A percentile compares a stretch with the other conserved stretches of the same genome.
Conservation (phyloP, 169 alveolate genomes). For the Miamiensis avidus region DNA sequence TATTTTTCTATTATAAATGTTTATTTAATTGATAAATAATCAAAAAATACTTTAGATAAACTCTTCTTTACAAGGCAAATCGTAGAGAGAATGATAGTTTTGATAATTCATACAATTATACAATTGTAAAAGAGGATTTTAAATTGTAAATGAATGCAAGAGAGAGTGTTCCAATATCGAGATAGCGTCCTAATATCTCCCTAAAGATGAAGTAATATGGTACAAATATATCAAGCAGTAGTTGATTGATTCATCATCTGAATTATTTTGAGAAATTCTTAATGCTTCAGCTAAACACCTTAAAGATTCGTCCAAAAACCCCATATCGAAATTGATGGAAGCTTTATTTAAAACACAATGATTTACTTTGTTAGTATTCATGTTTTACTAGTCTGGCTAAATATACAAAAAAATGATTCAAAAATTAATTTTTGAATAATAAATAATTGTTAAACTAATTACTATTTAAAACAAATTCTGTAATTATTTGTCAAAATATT, state of each 20-base stretch:
- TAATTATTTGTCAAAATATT: conserved; percentile 24
- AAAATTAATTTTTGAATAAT: background rate
- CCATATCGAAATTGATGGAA: conserved; percentile 18
- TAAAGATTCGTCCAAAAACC: conserved; percentile 16
- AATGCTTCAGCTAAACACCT: conserved; percentile 16
- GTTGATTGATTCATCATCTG: conserved; percentile 22
- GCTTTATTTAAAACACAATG: conserved; percentile 16
- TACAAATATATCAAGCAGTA: conserved; percentile 19
- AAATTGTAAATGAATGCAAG: background rate
- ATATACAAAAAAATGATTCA: background rate
- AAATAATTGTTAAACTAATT: background rate
- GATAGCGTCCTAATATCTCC: conserved; percentile 5
- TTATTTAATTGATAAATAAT: too few relatives aligned
- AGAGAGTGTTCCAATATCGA: conserved; percentile 10
- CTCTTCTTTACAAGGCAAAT: too few relatives aligned
- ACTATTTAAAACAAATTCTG: conserved; percentile 1
- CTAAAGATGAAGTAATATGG: conserved; percentile 1
- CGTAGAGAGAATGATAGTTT: background rate
- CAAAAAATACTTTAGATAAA: background rate
- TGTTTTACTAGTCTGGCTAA: background rate
- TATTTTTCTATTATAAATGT: background rate
- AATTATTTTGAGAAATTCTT: conserved; percentile 22
- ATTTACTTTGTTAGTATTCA: conserved; percentile 20
- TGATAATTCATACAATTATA: background rate
- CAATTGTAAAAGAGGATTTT: conserved; percentile 3